Base-by-base conservation (phyloP, 108 stramenopile genomes). In the Asterionellopsis glacialis region DNA sequence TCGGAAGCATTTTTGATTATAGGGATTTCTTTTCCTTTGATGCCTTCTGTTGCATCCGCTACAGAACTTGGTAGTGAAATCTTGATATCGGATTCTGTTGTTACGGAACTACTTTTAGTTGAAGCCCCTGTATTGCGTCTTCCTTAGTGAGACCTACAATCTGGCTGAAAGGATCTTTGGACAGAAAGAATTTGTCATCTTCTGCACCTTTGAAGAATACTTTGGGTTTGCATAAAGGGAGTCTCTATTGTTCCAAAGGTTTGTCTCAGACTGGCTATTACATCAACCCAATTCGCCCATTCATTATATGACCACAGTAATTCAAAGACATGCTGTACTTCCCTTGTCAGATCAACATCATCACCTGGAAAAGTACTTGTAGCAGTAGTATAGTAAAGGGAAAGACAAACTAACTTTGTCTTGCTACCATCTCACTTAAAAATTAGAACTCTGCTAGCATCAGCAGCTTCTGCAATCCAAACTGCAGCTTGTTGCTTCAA, bases 281-380 rank as follows among this genome's bases (percentile, higher is more conserved):
- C 55, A 2, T 55, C 64, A 5, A 9, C 41, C 23, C 55, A 13
- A 14, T 28, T 1, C 18, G 56, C 11, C 43, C 45, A 49, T 19
- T 41, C 41, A 1, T 43, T 23, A 1, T 44, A 9, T 26, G 25
- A 22, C 0, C 42, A 12, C 10, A 65, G 54, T 3, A 55, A 23
- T 16, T 57, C 1, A 1, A 57, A 9, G n/a, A 56, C 55, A 11
- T 44, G 16, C 11, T 65, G 42, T 25, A 56, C 64, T 57, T 56
- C 64, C 25, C 24, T 41, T 12, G 22, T 9, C 19, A 45, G 26
- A 39, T 65, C 64, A 9, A 27, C 43, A 2, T 54, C 42, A 25
- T 65, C 43, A 9, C 4, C 11, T 0, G 47, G 55, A 16, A 57
- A n/a, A 25, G 28, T 25, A 1, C 9, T 10, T 28, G 2, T 44